phyloP scores from a whole-genome alignment of 2,329 filamentous ascomycete species.

The Colletotrichum godetiae region DNA sequence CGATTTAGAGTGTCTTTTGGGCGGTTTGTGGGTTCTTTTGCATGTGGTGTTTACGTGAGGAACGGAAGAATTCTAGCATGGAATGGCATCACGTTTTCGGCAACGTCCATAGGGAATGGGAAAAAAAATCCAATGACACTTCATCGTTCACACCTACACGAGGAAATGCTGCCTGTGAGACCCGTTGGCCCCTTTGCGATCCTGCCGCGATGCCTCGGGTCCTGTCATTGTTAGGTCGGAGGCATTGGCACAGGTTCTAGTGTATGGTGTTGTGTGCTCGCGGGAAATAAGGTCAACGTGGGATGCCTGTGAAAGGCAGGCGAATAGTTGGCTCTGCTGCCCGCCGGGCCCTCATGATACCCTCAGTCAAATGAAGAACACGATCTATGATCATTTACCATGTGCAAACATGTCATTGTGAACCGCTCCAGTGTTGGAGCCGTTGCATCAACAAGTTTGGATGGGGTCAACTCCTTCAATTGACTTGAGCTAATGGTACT shows the following conservation, averaged over 20 bases:
- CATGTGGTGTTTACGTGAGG: slow-evolving; percentile 39
- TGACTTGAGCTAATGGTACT: background rate
- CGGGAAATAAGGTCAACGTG: slow-evolving; percentile 11
- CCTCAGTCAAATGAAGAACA: slow-evolving; percentile 32
- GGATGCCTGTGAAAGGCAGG: slow-evolving; percentile 18
- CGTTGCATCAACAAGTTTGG: background rate
- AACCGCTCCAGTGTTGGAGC: too few relatives aligned
- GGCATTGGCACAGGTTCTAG: slow-evolving; percentile 11
- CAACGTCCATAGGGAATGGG: slow-evolving; percentile 38
- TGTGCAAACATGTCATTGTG: background rate
- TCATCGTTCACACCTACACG: slow-evolving; percentile 23
- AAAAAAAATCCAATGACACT: slow-evolving; percentile 37
- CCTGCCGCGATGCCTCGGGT: slow-evolving; percentile 2
- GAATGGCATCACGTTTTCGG: slow-evolving; percentile 39
- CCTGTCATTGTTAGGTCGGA: background rate
- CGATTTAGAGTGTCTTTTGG: slow-evolving; percentile 75
- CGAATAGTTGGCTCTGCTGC: slow-evolving; percentile 25
- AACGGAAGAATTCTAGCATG: slow-evolving; percentile 39
- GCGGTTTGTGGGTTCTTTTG: slow-evolving; percentile 37
- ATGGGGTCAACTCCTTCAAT: background rate
- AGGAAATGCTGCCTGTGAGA: slow-evolving; percentile 20
- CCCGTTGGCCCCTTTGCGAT: slow-evolving; percentile 8
- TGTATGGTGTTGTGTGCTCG: slow-evolving; percentile 29
- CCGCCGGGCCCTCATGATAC: slow-evolving; percentile 30
- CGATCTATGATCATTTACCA: background rate